A percentile compares a stretch with the other conserved stretches of the same genome.
phyloP scores from a whole-genome alignment of 2,329 filamentous ascomycete species.

The Tothia fuscella region DNA sequence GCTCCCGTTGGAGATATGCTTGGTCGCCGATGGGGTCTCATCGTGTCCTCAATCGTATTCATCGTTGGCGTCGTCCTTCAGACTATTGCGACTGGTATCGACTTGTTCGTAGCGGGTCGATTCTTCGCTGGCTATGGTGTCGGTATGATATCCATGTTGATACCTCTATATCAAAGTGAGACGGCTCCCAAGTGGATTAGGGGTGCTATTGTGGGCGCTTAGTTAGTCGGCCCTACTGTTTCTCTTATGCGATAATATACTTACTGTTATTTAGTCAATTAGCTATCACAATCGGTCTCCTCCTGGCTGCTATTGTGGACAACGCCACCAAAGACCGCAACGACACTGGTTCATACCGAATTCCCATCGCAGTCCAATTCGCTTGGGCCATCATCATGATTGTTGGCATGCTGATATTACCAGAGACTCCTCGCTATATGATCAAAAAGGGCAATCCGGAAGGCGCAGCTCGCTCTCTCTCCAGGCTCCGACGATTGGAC shows the following conservation, averaged over 20 bases:
- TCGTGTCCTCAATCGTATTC: slow-evolving; percentile 57
- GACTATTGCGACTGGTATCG: slow-evolving; percentile 46
- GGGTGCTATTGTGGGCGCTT: slow-evolving; percentile 57
- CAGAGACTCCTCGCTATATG: slow-evolving; percentile 66
- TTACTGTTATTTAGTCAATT: slow-evolving; percentile 72
- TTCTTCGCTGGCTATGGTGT: slow-evolving; percentile 59
- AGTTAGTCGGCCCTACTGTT: neutral
- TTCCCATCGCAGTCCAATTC: slow-evolving; percentile 71
- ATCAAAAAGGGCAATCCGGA: slow-evolving; percentile 52
- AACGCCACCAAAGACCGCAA: slow-evolving; percentile 54
- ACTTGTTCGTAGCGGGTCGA: slow-evolving; percentile 50
- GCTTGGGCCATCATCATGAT: slow-evolving; percentile 63
- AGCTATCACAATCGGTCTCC: slow-evolving; percentile 67
- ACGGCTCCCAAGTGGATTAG: slow-evolving; percentile 56
- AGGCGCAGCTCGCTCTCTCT: slow-evolving; percentile 50
- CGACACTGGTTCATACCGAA: slow-evolving; percentile 61
- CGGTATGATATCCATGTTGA: slow-evolving; percentile 3
- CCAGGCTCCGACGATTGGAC: slow-evolving; percentile 48
- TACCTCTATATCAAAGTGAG: slow-evolving; percentile 30
- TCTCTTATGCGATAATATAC: too few species aligned
- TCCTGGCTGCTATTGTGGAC: slow-evolving; percentile 62
- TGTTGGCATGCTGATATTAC: slow-evolving; percentile 51
- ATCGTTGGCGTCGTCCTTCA: slow-evolving; percentile 43
- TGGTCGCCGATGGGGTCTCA: slow-evolving; percentile 55
- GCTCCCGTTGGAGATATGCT: slow-evolving; percentile 66